Conservation (phyloP, 2,329 filamentous ascomycete genomes). For the Aureobasidium sp. region DNA sequence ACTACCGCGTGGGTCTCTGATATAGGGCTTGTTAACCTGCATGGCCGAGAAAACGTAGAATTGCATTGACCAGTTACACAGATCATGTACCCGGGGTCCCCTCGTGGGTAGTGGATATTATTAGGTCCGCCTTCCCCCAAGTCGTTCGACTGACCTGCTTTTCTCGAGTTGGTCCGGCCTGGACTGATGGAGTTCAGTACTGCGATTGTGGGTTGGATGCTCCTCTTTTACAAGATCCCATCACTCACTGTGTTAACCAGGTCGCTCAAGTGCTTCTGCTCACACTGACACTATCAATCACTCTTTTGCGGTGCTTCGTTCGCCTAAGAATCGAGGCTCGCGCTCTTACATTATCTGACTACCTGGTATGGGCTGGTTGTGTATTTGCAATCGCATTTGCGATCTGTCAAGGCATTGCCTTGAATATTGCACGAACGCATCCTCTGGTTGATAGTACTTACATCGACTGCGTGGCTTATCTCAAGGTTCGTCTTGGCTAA, state of each 20-base stretch:
- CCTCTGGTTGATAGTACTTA: not conserved
- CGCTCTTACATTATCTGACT: conserved; percentile 9
- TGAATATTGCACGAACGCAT: not conserved
- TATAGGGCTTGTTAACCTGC: not conserved
- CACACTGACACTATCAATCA: not conserved
- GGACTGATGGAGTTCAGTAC: not conserved
- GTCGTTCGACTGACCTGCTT: not conserved
- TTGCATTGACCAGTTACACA: not conserved
- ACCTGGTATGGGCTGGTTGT: conserved; percentile 5
- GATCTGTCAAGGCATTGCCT: not conserved
- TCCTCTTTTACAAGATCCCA: too few species aligned
- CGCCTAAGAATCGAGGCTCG: conserved; percentile 4
- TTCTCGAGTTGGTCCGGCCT: not conserved
- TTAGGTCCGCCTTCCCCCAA: not conserved
- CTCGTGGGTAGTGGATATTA: not conserved
- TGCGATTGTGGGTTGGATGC: not conserved
- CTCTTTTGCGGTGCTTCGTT: conserved; percentile 7
- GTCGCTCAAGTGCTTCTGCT: conserved; percentile 1
- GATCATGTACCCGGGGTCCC: not conserved
- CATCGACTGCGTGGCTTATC: not conserved
- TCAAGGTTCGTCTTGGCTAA: not conserved
- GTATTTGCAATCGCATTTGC: not conserved
- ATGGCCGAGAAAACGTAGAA: not conserved
- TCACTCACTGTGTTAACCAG: not conserved
- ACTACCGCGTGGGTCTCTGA: not conserved